Conservation (phyloP, 1,139 yeast species). For the Debaryomyces fabryi region DNA sequence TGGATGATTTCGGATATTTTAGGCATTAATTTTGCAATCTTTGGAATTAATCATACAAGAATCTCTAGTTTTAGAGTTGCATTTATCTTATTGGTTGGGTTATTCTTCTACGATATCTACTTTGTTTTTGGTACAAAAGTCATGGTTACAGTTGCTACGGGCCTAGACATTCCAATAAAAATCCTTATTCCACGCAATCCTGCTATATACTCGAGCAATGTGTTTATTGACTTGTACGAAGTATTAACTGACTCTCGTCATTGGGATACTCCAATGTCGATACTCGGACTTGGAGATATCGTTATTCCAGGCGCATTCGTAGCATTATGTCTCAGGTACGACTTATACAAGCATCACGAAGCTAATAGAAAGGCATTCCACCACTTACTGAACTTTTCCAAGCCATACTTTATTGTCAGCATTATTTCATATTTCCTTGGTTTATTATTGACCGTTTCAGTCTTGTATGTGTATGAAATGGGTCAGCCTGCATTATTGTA, state of each 20-base stretch:
- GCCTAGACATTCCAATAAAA: conserved; percentile 58
- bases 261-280: conserved; percentile 9
- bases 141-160: conserved; percentile 65
- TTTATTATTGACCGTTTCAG: conserved; percentile 43
- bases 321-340: conserved; percentile 54
- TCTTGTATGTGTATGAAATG: conserved; percentile 35
- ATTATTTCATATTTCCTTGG: conserved; percentile 50
- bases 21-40: conserved; percentile 38
- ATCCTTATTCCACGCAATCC: conserved; percentile 47
- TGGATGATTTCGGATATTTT: conserved; percentile 37
- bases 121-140: conserved; percentile 67
- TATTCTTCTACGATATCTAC: conserved; percentile 64
- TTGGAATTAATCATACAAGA: conserved; percentile 32
- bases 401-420: conserved; percentile 49
- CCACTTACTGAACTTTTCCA: conserved; percentile 37
- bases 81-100: conserved; percentile 44
- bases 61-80: conserved; percentile 49
- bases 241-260: conserved; percentile 6
- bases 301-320: conserved; percentile 58
- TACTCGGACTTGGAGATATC: conserved; percentile 62
- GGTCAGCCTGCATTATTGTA: conserved; percentile 75
- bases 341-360: conserved; percentile 41
- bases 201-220: background rate
- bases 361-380: conserved; percentile 32
- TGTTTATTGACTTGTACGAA: conserved; percentile 9